Conservation (phyloP, 2,329 filamentous ascomycete genomes). For the Dactylellina parvicollis region DNA sequence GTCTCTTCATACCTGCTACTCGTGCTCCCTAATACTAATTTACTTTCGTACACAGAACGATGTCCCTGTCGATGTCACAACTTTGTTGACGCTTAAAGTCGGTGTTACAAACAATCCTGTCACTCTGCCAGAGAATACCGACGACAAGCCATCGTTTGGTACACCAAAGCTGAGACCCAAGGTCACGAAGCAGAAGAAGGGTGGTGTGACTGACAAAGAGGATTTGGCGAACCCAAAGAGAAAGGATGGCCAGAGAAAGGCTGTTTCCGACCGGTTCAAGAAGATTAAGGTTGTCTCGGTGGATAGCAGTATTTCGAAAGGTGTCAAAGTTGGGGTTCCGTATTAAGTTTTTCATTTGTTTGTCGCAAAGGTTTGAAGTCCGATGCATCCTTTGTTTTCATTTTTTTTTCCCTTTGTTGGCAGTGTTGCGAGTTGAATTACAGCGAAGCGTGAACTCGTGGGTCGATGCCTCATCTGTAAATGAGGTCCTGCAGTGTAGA, state of each 20-base stretch:
- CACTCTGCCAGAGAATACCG: background rate
- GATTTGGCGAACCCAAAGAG: conserved; percentile 17
- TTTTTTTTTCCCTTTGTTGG: no score
- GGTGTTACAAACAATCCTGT: conserved; percentile 30
- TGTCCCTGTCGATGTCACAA: background rate
- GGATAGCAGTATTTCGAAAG: no score
- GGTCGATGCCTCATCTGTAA: no score
- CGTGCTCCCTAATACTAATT: background rate
- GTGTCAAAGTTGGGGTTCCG: no score
- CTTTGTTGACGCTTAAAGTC: conserved; percentile 24
- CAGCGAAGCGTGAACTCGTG: no score
- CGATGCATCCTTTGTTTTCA: no score
- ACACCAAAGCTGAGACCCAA: conserved; percentile 12
- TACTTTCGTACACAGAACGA: background rate
- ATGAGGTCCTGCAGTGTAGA: no score
- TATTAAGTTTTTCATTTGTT: no score
- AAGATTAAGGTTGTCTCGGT: background rate
- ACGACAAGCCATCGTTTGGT: conserved; percentile 13
- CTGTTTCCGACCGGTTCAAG: background rate
- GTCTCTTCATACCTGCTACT: background rate
- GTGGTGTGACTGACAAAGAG: conserved; percentile 7
- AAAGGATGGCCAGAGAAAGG: conserved; percentile 4
- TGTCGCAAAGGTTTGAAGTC: no score
- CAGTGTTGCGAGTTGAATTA: no score
- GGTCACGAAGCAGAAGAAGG: conserved; percentile 18